phyloP scores from a whole-genome alignment of 2,329 filamentous ascomycete species.

The Aspergillus sergii region DNA sequence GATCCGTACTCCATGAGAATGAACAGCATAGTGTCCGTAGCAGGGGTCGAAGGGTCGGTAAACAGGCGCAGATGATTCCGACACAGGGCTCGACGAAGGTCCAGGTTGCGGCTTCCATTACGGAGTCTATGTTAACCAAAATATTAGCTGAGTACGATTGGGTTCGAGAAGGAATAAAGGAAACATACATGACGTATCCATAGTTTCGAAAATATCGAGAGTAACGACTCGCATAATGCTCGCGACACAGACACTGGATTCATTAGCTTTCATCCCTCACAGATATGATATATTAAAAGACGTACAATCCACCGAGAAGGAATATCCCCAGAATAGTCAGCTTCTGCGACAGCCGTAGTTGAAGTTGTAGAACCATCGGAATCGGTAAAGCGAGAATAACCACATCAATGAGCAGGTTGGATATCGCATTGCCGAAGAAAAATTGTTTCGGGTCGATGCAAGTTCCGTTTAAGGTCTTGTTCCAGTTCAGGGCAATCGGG shows the following conservation, averaged over 20 bases:
- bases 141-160: neutral
- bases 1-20: constrained; percentile 1
- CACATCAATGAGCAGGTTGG: constrained; percentile 1
- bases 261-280: neutral
- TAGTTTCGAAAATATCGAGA: neutral
- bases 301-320: constrained; percentile 3
- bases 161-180: too few relatives aligned
- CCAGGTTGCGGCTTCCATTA: constrained; percentile 8
- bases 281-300: neutral
- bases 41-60: constrained; percentile 5
- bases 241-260: constrained; percentile 3
- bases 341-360: neutral
- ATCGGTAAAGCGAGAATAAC: neutral
- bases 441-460: constrained; percentile 3
- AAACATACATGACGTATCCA: neutral
- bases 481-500: constrained; percentile 5
- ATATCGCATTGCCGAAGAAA: constrained; percentile 2
- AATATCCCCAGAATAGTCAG: constrained; percentile 4
- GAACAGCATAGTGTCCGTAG: neutral
- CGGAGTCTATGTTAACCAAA: neutral
- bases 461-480: neutral
- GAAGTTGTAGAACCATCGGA: constrained; percentile 3
- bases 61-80: constrained; percentile 6
- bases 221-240: constrained; percentile 5
- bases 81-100: constrained; percentile 6